A percentile compares a stretch with the other conserved stretches of the same genome.
Conservation (phyloP, 106 monocot species). For the Chionographis japonica region DNA sequence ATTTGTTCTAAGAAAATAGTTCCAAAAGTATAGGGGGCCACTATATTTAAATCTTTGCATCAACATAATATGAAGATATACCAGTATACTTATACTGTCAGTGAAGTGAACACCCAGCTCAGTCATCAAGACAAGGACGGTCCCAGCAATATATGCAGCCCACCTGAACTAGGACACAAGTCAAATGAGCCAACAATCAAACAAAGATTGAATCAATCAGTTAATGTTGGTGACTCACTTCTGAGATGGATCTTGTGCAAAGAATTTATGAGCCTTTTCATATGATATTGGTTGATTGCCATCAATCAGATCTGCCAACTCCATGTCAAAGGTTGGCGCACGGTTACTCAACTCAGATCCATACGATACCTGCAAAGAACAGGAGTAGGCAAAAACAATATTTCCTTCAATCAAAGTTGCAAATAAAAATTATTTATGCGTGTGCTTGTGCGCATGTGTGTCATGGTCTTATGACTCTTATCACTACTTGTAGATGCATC, state of each 20-base stretch:
- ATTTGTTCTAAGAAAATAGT: background rate
- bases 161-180: slow-evolving; percentile 46
- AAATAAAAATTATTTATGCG: too few relatives aligned
- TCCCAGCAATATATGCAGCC: slow-evolving; percentile 98
- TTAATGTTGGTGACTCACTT: slow-evolving; percentile 44
- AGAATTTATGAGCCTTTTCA: slow-evolving; percentile 62
- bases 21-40: background rate
- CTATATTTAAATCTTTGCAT: background rate
- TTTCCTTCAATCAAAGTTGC: too few relatives aligned
- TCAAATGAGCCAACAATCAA: background rate
- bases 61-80: slow-evolving; percentile 15
- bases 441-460: too few relatives aligned
- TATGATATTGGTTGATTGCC: slow-evolving; percentile 75
- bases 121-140: slow-evolving; percentile 93
- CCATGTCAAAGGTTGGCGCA: slow-evolving; percentile 98
- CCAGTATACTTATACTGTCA: slow-evolving; percentile 92
- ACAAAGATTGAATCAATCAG: background rate
- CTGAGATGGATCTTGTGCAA: slow-evolving; percentile 85
- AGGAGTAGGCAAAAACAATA: background rate
- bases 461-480: too few relatives aligned
- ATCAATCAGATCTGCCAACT: slow-evolving; percentile 76
- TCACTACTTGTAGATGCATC: too few relatives aligned
- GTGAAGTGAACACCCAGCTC: slow-evolving; percentile 69
- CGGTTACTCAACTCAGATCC: slow-evolving; percentile 96
- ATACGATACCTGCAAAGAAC: slow-evolving; percentile 74